These are phyloP conservation scores for Biscogniauxia mediterranea DNA, from an alignment of 2,329 filamentous ascomycete genomes.

Conservation along the genomic window DNA sequence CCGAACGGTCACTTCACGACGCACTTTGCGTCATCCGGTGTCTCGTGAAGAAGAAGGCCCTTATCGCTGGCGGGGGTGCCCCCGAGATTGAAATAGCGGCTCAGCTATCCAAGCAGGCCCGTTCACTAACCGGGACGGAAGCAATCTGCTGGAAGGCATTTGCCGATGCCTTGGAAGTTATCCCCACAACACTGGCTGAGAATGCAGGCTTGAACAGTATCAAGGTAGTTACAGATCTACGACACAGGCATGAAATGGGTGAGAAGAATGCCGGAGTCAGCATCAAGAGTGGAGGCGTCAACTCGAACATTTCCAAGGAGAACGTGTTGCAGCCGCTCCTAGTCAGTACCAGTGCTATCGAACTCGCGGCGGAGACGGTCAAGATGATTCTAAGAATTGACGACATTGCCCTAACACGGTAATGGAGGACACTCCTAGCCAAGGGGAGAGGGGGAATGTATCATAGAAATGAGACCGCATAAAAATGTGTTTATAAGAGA, in stretches of 20 bases:
- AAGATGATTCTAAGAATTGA: conserved; percentile 82
- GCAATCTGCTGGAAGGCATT: conserved; percentile 99
- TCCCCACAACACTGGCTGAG: conserved; percentile 94
- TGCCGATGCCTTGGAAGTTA: conserved; percentile 94
- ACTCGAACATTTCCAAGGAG: conserved; percentile 94
- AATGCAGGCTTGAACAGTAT: conserved; percentile 98
- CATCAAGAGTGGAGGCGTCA: conserved; percentile 96
- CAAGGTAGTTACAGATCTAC: conserved; percentile 94
- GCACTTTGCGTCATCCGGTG: conserved; percentile 97
- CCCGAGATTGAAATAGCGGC: conserved; percentile 96
- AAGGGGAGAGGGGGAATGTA: conserved; percentile 18
- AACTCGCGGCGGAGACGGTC: conserved; percentile 95
- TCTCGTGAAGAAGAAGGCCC: conserved; percentile 98
- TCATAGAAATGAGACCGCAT: conserved; percentile 15
- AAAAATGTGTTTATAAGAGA: conserved; percentile 13
- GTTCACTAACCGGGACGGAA: conserved; percentile 84
- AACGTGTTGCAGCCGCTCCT: conserved; percentile 94
- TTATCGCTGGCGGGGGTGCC: conserved; percentile 94
- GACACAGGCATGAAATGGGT: conserved; percentile 90
- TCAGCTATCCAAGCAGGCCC: conserved; percentile 76
- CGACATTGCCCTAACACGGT: conserved; percentile 64
- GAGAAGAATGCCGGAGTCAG: conserved; percentile 96
- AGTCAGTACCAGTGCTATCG: conserved; percentile 95
- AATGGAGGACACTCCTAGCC: conserved; percentile 24
- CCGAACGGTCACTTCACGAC: conserved; percentile 93